phyloP scores from a whole-genome alignment of 176 grass and related monocot genomes.

The Aegilops tauschii region DNA sequence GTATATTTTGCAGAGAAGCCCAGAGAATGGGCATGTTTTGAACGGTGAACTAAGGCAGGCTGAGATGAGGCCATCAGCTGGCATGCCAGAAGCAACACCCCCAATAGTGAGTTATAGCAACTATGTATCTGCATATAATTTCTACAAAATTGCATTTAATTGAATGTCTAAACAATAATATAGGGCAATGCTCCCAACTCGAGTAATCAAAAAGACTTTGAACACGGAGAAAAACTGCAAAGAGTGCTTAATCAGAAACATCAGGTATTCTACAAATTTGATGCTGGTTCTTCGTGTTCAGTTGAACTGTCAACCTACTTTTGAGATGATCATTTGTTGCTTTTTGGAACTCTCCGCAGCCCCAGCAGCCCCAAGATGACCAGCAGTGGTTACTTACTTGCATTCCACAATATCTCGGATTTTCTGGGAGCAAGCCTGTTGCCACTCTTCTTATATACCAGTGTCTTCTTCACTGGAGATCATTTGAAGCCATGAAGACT shows the following conservation, averaged over 20 bases:
- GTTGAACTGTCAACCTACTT: slow-evolving; percentile 14
- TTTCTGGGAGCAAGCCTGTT: slow-evolving; percentile 59
- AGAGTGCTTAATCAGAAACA: slow-evolving; percentile 66
- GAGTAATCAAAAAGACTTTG: slow-evolving; percentile 49
- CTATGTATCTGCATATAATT: slow-evolving; percentile 15
- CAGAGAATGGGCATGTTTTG: slow-evolving; percentile 68
- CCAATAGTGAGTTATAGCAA: slow-evolving; percentile 39
- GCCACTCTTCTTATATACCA: slow-evolving; percentile 73
- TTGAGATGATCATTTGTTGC: slow-evolving; percentile 12
- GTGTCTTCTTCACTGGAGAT: slow-evolving; percentile 69
- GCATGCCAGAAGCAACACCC: slow-evolving; percentile 41
- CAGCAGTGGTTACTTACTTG: slow-evolving; percentile 60
- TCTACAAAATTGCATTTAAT: slow-evolving; percentile 11
- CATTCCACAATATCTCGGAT: slow-evolving; percentile 68
- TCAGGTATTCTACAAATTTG: slow-evolving; percentile 51
- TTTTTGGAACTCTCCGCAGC: slow-evolving; percentile 31
- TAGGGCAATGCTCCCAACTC: slow-evolving; percentile 42
- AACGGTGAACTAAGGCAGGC: slow-evolving; percentile 59
- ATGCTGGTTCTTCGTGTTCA: slow-evolving; percentile 6
- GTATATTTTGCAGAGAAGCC: slow-evolving; percentile 55
- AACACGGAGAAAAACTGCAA: slow-evolving; percentile 71
- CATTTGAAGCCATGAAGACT: slow-evolving; percentile 79
- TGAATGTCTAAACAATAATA: slow-evolving; percentile 21
- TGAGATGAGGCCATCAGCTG: slow-evolving; percentile 42
- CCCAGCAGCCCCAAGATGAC: slow-evolving; percentile 45